Conservation (phyloP, 306 rosid genomes). For the Ochetophila trinervis region DNA sequence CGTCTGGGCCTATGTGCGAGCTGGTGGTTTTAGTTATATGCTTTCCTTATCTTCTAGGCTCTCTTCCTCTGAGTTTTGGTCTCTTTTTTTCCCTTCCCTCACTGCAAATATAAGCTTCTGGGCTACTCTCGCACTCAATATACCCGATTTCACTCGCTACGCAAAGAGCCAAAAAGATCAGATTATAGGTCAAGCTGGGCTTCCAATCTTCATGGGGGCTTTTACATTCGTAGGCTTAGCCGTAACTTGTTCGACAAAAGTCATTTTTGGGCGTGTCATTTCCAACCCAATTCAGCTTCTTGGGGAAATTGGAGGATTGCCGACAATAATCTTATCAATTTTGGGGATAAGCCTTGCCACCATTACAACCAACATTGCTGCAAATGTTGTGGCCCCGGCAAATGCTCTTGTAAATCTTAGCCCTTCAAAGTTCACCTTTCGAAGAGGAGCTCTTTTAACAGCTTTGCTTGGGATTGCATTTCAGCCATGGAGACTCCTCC, state of each 20-base stretch:
- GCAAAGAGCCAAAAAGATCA: conserved; percentile 72
- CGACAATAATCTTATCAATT: conserved; percentile 60
- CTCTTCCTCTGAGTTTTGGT: conserved; percentile 54
- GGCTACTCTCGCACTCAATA: conserved; percentile 83
- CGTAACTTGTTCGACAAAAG: conserved; percentile 73
- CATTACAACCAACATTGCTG: conserved; percentile 83
- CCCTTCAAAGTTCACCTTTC: conserved; percentile 63
- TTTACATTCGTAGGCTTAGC: conserved; percentile 90
- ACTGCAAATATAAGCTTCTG: conserved; percentile 91
- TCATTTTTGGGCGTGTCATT: conserved; percentile 72
- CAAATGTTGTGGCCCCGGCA: conserved; percentile 93
- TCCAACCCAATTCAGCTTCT: conserved; percentile 76
- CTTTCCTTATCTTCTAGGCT: conserved; percentile 69
- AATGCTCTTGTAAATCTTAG: conserved; percentile 83
- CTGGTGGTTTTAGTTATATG: conserved; percentile 79
- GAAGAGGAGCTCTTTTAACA: conserved; percentile 65
- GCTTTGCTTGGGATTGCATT: conserved; percentile 79
- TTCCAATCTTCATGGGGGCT: conserved; percentile 81
- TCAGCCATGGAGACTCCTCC: conserved; percentile 88
- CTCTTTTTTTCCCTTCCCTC: conserved; percentile 73
- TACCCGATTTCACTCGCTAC: conserved; percentile 82
- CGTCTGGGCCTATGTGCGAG: conserved; percentile 62
- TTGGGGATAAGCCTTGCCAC: conserved; percentile 76
- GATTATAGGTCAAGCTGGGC: conserved; percentile 75
- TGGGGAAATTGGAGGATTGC: conserved; percentile 66